phyloP scores from a whole-genome alignment of 2,329 filamentous ascomycete genomes.

The Gremmenia infestans region DNA sequence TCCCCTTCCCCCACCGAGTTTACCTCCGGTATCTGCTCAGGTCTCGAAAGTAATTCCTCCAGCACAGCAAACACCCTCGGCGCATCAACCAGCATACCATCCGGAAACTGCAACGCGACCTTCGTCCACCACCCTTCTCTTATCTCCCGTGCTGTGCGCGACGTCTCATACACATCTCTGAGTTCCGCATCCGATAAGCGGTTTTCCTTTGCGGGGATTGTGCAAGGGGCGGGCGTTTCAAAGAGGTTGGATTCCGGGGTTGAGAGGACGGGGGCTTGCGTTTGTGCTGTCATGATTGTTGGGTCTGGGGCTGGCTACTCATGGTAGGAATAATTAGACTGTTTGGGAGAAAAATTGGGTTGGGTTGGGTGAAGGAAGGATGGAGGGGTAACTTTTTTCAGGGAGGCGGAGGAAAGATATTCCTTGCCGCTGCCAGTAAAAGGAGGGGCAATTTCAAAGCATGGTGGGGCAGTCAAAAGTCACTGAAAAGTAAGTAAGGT shows the following conservation, averaged over 20 bases:
- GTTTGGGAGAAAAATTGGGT: neutral
- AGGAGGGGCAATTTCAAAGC: neutral
- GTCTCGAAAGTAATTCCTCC: constrained; percentile 41
- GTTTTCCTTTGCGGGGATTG: neutral
- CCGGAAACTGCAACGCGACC: constrained; percentile 92
- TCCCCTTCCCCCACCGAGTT: neutral
- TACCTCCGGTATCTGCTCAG: neutral
- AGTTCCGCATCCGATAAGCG: constrained; percentile 59
- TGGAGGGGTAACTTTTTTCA: constrained; percentile 4
- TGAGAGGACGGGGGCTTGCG: constrained; percentile 55
- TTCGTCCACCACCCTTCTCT: constrained; percentile 64
- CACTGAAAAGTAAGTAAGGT: neutral
- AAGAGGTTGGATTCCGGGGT: constrained; percentile 58
- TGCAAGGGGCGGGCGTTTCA: constrained; percentile 41
- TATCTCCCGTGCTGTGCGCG: constrained; percentile 73
- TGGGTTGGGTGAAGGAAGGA: neutral
- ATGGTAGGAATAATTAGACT: neutral
- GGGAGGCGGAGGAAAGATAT: neutral
- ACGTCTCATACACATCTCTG: constrained; percentile 75
- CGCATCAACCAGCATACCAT: constrained; percentile 84
- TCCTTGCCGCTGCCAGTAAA: neutral
- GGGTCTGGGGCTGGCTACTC: neutral
- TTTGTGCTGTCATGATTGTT: constrained; percentile 32
- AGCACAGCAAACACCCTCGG: constrained; percentile 71
- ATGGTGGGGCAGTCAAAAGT: neutral